Base-by-base conservation (phyloP, 2,329 filamentous ascomycete genomes). In the Phialophora verrucosa region DNA sequence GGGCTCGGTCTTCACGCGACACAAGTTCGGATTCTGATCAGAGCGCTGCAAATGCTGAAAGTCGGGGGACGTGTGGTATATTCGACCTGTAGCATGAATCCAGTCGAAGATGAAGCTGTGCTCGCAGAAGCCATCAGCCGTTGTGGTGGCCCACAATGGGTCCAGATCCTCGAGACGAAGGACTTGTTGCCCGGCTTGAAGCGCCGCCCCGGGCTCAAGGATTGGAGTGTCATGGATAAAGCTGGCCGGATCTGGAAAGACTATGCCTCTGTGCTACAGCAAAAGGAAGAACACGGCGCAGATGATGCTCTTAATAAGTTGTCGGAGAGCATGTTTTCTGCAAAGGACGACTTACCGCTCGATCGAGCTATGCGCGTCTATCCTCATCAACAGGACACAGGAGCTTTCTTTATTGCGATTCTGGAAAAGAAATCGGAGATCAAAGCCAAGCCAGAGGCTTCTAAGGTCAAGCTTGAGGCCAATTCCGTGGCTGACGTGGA, bases 61-160 rank as follows among this genome's bases (percentile, higher is more conserved):
- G 90, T 92, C 63, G 94, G 95, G 49, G 95, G 95, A 59, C 88
- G 93, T 69, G 91, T 98, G 31, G 94, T 99, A 60, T 99, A 98
- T 82, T 98, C 94, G 2, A 99, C 95, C 23, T 99, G 95, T 84
- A 97, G 93, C 78, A 92, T 99, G 91, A 99, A 99, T 80, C 95
- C 95, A 0, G 88, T 98, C 31, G 95, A 99, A 82, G 97, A 99
- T 75, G 95, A 99, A 80, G 90, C 95, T 6, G 93, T 98, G 17
- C 83, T 99, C 67, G 88, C 91, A 0, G 90, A 90, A 29, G 95
- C 95, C 11, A 93, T 99, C 73, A 90, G 93, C 73, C 87, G 93
- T 64, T 98, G 93, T 74, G 95, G 95, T 69, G 95, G 95, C 2
- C 80, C 87, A 3, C 84, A 85, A 14, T 95, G 93, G 75, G 90